Base-by-base conservation (phyloP, 2,329 filamentous ascomycete genomes). In the Scytalidium sp. region DNA sequence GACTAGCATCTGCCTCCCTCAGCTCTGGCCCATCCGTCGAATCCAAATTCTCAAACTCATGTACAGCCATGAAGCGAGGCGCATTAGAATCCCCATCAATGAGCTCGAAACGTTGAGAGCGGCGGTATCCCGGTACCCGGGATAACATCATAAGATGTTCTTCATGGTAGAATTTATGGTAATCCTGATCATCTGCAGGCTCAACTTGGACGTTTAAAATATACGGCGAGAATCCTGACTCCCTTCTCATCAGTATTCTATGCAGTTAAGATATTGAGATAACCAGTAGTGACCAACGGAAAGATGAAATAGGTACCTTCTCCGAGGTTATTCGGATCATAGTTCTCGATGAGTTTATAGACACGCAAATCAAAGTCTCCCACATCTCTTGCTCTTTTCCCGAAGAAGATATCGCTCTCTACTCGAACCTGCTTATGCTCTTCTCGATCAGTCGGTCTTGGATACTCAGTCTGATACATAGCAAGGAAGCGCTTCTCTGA, bases 151-250 rank as follows among this genome's bases (percentile, higher is more conserved):
- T 3, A 41, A 45, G 47, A 19, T 56, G 53, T 19, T 56, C 53
- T 13, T 56, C 46, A 23, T 50, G 49, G 19, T 56, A 53, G 51
- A 48, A 53, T 13, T 45, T 49, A 39, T 51, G 29, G 32, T 51
- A 53, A 39, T 56, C 51, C 3, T 41, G 43, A 19, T 56, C 51
- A 5, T 48, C 51, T 32, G 46, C 53, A 32, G 25, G 39, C 2
- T 43, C 51, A n/a, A 51, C 48, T 2, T 45, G 47, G n/a, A 50
- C 25, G 25, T 27, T 27, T 27, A 27, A 13, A 13, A 27, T 7
- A 13, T 27, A 27, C 13, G 25, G 25, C 13, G 25, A 27, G 25
- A 27, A 27, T 13, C 25, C 25, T 27, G 25, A 27, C 25, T 7
- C 7, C 25, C 7, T 27, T 27, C 25, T 27, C 25, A 27, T 27